phyloP scores from a whole-genome alignment of 371 early-diverging fungal genomes.

The Smittium culicis region DNA sequence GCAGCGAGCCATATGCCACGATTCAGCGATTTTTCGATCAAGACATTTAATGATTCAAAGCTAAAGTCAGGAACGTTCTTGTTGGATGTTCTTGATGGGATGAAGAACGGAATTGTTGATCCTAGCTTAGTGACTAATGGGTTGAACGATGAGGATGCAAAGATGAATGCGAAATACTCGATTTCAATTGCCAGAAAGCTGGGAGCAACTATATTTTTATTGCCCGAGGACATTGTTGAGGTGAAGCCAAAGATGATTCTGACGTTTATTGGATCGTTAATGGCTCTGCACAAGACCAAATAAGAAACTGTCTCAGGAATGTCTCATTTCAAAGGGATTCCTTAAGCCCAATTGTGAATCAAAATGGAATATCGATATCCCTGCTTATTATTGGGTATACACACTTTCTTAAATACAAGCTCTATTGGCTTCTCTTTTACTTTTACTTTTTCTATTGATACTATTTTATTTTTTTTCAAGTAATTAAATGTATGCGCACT shows the following conservation, averaged over 20 bases:
- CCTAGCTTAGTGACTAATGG: constrained; percentile 71
- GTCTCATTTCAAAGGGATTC: too few species aligned
- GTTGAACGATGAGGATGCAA: constrained; percentile 61
- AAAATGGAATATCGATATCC: too few species aligned
- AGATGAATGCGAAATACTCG: constrained; percentile 84
- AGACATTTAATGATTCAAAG: constrained; percentile 66
- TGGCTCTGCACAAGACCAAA: constrained; percentile 50
- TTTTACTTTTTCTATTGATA: too few species aligned
- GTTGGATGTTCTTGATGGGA: constrained; percentile 79
- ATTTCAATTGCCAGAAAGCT: constrained; percentile 94
- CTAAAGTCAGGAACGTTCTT: constrained; percentile 69
- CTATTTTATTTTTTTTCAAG: too few species aligned
- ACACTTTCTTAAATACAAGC: too few species aligned
- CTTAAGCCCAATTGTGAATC: too few species aligned
- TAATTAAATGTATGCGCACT: too few species aligned
- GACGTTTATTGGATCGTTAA: constrained; percentile 79
- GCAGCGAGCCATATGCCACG: constrained; percentile 26
- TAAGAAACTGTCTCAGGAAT: too few species aligned
- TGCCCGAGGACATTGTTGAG: constrained; percentile 94
- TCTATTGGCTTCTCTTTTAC: too few species aligned
- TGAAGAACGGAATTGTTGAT: constrained; percentile 81
- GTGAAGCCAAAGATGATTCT: constrained; percentile 82
- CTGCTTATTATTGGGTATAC: too few species aligned
- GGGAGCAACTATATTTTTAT: constrained; percentile 93
- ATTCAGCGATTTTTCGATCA: constrained; percentile 34